phyloP scores from a whole-genome alignment of 768 basidiomycete genomes.

The Xerocomellus amylosporus region DNA sequence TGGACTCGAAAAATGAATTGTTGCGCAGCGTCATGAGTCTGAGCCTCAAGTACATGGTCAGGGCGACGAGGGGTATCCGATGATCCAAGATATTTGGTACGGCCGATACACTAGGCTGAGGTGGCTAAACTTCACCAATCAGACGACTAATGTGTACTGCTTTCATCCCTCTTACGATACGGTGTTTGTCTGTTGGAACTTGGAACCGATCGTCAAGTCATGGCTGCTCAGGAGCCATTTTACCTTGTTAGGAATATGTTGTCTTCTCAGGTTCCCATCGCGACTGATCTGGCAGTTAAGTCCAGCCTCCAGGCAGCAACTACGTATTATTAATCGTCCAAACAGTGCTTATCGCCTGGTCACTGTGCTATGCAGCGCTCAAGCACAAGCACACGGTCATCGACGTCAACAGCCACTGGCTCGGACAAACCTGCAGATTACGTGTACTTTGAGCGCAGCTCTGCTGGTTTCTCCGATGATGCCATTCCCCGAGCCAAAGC shows the following conservation, averaged over 20 bases:
- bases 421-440: constrained; percentile 59
- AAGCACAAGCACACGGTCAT: constrained; percentile 30
- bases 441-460: constrained; percentile 88
- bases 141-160: too few species aligned
- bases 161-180: too few species aligned
- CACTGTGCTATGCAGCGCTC: constrained; percentile 29
- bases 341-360: neutral
- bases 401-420: constrained; percentile 19
- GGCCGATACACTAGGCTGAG: too few species aligned
- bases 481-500: constrained; percentile 81
- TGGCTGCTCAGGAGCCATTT: neutral
- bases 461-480: constrained; percentile 73
- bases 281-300: constrained; percentile 9
- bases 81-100: too few species aligned
- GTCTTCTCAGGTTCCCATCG: constrained; percentile 17
- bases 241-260: neutral
- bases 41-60: too few species aligned
- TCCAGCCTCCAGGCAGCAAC: neutral
- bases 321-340: neutral
- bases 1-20: neutral
- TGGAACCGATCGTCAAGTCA: too few species aligned
- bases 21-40: too few species aligned
- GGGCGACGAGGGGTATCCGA: too few species aligned
- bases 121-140: too few species aligned
- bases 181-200: too few species aligned